These are phyloP conservation scores for Chlorella sp. DNA, from an alignment of 139 green algal genomes.

Conservation along the genomic window DNA sequence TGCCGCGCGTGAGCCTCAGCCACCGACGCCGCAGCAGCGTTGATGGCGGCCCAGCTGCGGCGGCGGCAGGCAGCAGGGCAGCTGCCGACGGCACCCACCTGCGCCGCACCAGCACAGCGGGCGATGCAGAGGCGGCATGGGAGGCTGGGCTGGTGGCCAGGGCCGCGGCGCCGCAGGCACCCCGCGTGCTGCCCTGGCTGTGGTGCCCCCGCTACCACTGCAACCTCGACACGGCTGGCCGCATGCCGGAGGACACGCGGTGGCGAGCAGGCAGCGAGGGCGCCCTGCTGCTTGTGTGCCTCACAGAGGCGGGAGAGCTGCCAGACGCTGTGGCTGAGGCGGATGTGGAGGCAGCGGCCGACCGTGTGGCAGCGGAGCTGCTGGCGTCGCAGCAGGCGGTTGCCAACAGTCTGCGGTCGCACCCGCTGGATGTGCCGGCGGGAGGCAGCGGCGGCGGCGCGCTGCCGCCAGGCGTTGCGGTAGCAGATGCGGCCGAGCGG, in stretches of 20 bases:
- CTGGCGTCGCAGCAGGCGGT: neutral
- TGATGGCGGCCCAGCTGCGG: neutral
- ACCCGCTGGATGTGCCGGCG: neutral
- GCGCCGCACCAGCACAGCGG: neutral
- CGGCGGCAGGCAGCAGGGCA: neutral
- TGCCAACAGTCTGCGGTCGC: neutral
- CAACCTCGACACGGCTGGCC: neutral
- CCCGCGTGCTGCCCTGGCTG: constrained; percentile 32
- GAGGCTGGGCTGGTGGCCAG: neutral
- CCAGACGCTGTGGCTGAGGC: neutral
- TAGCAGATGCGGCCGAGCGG: neutral
- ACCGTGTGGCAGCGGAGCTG: neutral
- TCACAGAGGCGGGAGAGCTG: constrained; percentile 6
- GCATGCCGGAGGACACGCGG: neutral
- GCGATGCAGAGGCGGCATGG: neutral
- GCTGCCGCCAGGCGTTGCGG: neutral
- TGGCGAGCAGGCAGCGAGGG: constrained; percentile 19
- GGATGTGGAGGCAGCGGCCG: neutral
- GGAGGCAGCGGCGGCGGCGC: neutral
- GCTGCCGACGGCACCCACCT: neutral
- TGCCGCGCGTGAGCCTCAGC: too few relatives aligned
- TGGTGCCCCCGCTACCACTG: constrained; percentile 19
- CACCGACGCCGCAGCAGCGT: too few relatives aligned
- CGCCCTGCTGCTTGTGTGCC: constrained; percentile 37
- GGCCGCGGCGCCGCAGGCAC: neutral